These are phyloP conservation scores for Fomitopsis serialis DNA, from an alignment of 768 basidiomycete genomes.

Conservation along the genomic window DNA sequence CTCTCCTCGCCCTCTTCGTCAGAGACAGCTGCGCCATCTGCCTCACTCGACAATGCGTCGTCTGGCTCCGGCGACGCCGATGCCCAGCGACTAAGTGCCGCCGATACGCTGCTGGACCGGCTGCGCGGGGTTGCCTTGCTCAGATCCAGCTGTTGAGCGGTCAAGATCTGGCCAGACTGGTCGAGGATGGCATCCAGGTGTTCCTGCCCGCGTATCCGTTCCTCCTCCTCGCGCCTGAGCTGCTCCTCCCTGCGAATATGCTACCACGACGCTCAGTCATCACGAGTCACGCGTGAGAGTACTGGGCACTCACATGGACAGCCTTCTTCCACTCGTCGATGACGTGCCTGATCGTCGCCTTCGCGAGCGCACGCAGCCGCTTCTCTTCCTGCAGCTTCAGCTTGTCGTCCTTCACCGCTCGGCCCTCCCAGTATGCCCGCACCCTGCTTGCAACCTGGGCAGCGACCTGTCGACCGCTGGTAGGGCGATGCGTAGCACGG, in stretches of 20 bases:
- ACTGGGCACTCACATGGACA: slow-evolving; percentile 54
- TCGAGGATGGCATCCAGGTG: slow-evolving; percentile 89
- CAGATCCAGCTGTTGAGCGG: slow-evolving; percentile 76
- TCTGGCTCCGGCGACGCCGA: slow-evolving; percentile 21
- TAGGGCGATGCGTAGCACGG: slow-evolving; percentile 21
- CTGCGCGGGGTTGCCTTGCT: slow-evolving; percentile 44
- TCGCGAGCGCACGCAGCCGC: slow-evolving; percentile 59
- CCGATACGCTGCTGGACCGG: slow-evolving; percentile 43
- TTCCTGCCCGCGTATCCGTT: slow-evolving; percentile 70
- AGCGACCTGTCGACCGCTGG: slow-evolving; percentile 39
- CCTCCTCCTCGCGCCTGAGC: slow-evolving; percentile 64
- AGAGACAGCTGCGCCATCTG: slow-evolving; percentile 23
- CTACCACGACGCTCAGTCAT: slow-evolving; percentile 28
- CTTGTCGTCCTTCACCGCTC: slow-evolving; percentile 57
- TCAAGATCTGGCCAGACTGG: slow-evolving; percentile 81
- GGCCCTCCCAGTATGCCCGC: slow-evolving; percentile 69
- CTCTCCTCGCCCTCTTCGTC: slow-evolving; percentile 29
- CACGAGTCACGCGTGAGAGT: background rate
- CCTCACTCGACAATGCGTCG: slow-evolving; percentile 22
- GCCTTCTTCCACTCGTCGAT: slow-evolving; percentile 85
- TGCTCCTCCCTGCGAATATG: slow-evolving; percentile 71
- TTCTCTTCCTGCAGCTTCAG: slow-evolving; percentile 58
- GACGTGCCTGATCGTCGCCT: slow-evolving; percentile 65
- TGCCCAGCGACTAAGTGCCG: slow-evolving; percentile 13
- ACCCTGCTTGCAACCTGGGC: slow-evolving; percentile 58